Conservation (phyloP, 2,329 filamentous ascomycete genomes). For the Torrubiellomyces zombiae region DNA sequence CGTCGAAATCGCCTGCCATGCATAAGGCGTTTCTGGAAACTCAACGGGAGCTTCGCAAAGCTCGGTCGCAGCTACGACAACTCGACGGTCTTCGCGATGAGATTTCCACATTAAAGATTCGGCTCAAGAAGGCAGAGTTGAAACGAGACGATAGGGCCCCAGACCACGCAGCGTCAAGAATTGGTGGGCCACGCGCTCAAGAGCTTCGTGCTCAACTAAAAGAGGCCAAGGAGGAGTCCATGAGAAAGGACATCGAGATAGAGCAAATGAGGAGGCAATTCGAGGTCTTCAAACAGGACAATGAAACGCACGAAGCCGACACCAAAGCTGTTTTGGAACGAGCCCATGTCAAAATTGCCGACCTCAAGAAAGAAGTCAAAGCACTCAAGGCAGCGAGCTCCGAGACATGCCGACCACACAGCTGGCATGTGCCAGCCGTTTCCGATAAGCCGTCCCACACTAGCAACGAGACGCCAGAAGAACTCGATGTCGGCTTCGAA, state of each 20-base stretch:
- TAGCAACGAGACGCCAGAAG: slow-evolving; percentile 4
- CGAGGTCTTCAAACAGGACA: slow-evolving; percentile 34
- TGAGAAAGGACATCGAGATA: slow-evolving; percentile 32
- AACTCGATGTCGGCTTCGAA: no score
- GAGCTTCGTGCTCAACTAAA: slow-evolving; percentile 25
- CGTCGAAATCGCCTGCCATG: slow-evolving; percentile 28
- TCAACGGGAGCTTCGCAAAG: slow-evolving; percentile 35
- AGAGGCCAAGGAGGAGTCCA: slow-evolving; percentile 24
- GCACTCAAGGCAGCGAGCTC: slow-evolving; percentile 19
- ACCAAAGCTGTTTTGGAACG: slow-evolving; percentile 37
- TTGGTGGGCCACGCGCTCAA: slow-evolving; percentile 16
- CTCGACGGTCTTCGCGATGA: slow-evolving; percentile 34
- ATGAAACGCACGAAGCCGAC: slow-evolving; percentile 36
- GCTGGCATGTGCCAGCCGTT: no score
- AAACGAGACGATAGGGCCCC: slow-evolving; percentile 9
- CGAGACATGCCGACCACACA: slow-evolving; percentile 11
- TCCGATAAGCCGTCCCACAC: slow-evolving; percentile 8
- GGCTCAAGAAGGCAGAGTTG: slow-evolving; percentile 29
- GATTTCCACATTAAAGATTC: slow-evolving; percentile 31
- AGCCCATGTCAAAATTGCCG: slow-evolving; percentile 38
- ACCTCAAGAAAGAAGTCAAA: slow-evolving; percentile 36
- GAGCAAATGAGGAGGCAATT: slow-evolving; percentile 33
- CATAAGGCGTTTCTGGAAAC: slow-evolving; percentile 35
- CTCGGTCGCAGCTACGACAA: slow-evolving; percentile 36
- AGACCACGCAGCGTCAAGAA: slow-evolving; percentile 20